Evolutionary conservation across 2,329 filamentous ascomycete genomes (phyloP), one percentile per base, ranked within the genome.

Genomic region (Microcyclospora tardicrescens): DNA sequence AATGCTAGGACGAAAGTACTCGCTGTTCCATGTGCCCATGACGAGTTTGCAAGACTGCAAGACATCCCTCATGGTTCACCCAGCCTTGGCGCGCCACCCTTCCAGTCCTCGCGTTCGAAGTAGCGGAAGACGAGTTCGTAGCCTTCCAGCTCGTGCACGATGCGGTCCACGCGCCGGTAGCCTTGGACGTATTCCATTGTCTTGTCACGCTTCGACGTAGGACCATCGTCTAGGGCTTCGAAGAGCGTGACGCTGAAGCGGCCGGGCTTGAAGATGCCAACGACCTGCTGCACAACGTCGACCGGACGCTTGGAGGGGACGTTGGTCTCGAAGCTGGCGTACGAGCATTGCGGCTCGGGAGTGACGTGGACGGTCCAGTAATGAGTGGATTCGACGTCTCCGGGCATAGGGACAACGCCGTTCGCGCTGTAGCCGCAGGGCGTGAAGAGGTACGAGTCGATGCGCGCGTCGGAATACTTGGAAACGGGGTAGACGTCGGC

Each of bases 301-400:
- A 79, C 77, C 1, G 89, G 95, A 58, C 87, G 82, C 45, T 87
- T 81, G 16, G 85, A 82, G 1, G 91, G 91, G 3, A 98, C 89
- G 52, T 96, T 98, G 49, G 91, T 96, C 69, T 98, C 91, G 58
- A 98, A 98, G 2, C 86, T 95, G 28, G 91, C 91, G 60, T 93
- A 98, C 5, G 87, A 95, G 69, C 89, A 98, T 55, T 94, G 79
- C 11, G 89, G 85, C 69, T 98, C 91, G 0, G 91, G 91, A 0
- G 91, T 98, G 49, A 98, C 91, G 58, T 98, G 91, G 16, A 98
- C 91, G 1, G 89, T 98, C 65, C 95, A 98, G 67, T 98, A 98
- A 64, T 96, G 86, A 31, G 76, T 81, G 10, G 51, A 49, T 9
- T 54, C 53, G 8, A 49, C 45, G 38, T 60, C 53, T 11, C 73